phyloP scores from a whole-genome alignment of 2,329 filamentous ascomycete species.

The Bisporella sp. region DNA sequence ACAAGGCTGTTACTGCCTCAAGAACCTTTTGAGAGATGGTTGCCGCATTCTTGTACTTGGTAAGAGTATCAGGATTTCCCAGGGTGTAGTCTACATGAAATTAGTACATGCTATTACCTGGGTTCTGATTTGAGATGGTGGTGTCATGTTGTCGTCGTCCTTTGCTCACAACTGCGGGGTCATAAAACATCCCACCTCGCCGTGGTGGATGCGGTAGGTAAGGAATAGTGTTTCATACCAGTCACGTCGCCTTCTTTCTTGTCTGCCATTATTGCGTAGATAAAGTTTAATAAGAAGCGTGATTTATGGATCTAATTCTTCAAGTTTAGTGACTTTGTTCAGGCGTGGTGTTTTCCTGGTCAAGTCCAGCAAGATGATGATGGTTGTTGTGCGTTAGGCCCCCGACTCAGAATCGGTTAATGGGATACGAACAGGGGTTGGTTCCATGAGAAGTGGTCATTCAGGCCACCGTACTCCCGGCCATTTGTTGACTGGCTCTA shows the following conservation, averaged over 20 bases:
- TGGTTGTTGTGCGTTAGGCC: too few species aligned
- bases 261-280: conserved; percentile 30
- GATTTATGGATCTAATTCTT: too few species aligned
- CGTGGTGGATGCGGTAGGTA: conserved; percentile 11
- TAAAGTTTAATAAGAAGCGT: background rate
- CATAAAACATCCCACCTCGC: conserved; percentile 15
- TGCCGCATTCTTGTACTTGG: conserved; percentile 97
- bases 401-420: too few species aligned
- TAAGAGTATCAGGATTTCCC: conserved; percentile 88
- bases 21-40: conserved; percentile 95
- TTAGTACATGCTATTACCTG: too few species aligned
- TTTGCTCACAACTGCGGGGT: conserved; percentile 24
- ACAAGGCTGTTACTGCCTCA: conserved; percentile 68
- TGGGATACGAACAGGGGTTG: too few species aligned
- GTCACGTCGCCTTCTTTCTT: conserved; percentile 34
- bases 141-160: background rate
- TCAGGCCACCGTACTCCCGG: too few species aligned
- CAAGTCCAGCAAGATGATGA: too few species aligned
- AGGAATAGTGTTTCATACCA: conserved; percentile 28
- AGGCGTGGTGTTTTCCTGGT: too few species aligned
- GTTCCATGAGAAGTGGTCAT: too few species aligned
- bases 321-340: too few species aligned
- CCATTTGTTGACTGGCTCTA: too few species aligned
- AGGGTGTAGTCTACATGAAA: conserved; percentile 67
- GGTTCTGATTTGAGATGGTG: too few species aligned